These are phyloP conservation scores for Arthrobotrys iridis DNA, from an alignment of 2,329 filamentous ascomycete species.

Conservation along the genomic window DNA sequence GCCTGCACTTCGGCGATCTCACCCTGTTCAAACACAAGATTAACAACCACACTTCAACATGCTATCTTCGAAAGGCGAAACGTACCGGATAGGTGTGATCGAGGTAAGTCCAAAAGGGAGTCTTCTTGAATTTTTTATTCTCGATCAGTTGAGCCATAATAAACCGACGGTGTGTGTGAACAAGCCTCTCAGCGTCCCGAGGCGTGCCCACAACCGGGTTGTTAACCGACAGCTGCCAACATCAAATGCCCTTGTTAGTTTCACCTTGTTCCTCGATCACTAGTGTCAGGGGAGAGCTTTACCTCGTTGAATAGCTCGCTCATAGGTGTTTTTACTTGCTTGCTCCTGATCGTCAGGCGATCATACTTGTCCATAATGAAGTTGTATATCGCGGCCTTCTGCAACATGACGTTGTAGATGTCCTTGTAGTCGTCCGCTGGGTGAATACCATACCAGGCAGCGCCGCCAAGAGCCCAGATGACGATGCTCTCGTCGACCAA, in stretches of 20 bases:
- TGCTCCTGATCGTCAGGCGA: conserved; percentile 4
- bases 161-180: conserved; percentile 35
- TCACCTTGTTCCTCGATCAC: too few species aligned
- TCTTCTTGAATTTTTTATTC: conserved; percentile 25
- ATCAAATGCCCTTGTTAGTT: neutral
- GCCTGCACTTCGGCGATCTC: conserved; percentile 38
- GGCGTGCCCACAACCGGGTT: conserved; percentile 26
- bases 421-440: conserved; percentile 53
- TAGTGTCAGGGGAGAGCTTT: neutral
- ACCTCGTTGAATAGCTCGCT: conserved; percentile 34
- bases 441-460: conserved; percentile 56
- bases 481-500: conserved; percentile 54
- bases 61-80: neutral
- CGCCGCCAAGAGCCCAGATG: conserved; percentile 56
- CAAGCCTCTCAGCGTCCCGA: conserved; percentile 13
- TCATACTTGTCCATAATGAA: conserved; percentile 57
- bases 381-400: conserved; percentile 57
- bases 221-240: conserved; percentile 26
- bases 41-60: neutral
- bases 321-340: conserved; percentile 30
- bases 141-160: conserved; percentile 50
- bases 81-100: neutral
- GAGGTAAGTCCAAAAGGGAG: conserved; percentile 40
- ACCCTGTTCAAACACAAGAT: conserved; percentile 10
- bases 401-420: conserved; percentile 52